Base-by-base conservation (phyloP, 306 rosid species). In the Vachellia collinsii region DNA sequence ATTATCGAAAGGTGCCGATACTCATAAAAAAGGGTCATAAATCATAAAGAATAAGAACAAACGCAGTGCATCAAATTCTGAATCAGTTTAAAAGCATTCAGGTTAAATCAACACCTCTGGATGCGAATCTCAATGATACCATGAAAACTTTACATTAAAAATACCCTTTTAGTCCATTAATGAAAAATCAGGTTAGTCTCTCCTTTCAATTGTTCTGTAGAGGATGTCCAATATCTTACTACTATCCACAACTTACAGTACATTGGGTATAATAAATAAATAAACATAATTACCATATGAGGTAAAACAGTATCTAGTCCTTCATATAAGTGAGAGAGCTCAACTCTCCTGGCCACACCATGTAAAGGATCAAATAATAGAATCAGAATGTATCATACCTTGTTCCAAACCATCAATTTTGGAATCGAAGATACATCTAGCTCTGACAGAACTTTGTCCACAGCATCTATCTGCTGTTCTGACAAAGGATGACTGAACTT, bases 381-480 rank as follows among this genome's bases (percentile, higher is more conserved):
- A 67, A 6, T 80, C 25, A 16, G 44, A 73, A 75, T 43, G 17
- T 46, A 29, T 17, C 8, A 12, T 50, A 92, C 98, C 97, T 95
- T 95, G 88, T 93, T 95, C 99, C 99, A 95, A 75, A 95, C 92
- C 86, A 90, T 90, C 94, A 95, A 85, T 87, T 79, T 92, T n/a
- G 98, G 98, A 70, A 95, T 90, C 43, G 88, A 88, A 36, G 90
- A 87, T 36, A 93, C 98, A 68, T 92, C 92, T 68, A 93, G 84
- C 85, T 95, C 98, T 34, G 92, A 89, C 67, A 95, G 86, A 76
- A 95, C 98, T 86, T 92, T 95, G 82, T 95, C 97, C 82, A 95
- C 98, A 12, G 99, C 99, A 51, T 91, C 92, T 85, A 93, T 92
- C 87, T 95, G 99, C 83, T 93, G 96, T 87, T 95, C 94, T 17